Evolutionary conservation across 2,329 filamentous ascomycete species (phyloP), one percentile per base, ranked within the genome.

Genomic region (Huntiella bhutanensis): DNA sequence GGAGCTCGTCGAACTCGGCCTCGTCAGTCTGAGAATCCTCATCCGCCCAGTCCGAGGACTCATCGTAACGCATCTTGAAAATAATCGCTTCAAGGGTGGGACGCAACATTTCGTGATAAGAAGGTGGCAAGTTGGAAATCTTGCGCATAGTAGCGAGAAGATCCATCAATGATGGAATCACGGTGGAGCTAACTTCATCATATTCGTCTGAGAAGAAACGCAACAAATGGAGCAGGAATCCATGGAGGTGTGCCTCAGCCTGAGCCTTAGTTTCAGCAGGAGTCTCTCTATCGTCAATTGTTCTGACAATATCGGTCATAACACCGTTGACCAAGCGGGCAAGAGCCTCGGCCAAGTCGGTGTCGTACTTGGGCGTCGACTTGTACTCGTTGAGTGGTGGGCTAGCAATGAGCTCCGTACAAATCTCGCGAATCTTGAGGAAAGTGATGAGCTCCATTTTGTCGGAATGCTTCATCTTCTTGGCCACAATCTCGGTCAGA

Each of bases 161-260:
- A 56, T 98, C 92, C 42, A 84, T 94, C 47, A 96, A 75, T 34
- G 84, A 88, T 16, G 87, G 83, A 51, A 98, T 93, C 49, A 96
- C 85, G 10, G 85, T 91, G 33, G 87, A 92, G 67, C 91, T 96
- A 54, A 98, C 80, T 64, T 98, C 91, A 61, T 98, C 91, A 60
- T 92, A 98, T 59, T 98, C 87, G 61, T 98, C 91, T 17, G 86
- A 82, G 64, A 98, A 95, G 67, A 95, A 95, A 35, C 88, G 82
- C 43, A 98, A 68, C 10, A 96, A 71, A 54, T 87, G 80, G 0
- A 87, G 85, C 22, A 94, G 67, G 59, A 96, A 96, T 36, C 75
- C 73, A 57, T 82, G 81, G 45, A 96, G 69, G 50, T 92, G 73
- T 54, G 81, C 77, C 54, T 91, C 85, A 43, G 91, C 88, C 55